Percentiles rank a stretch among this genome's conserved stretches.
phyloP scores from a whole-genome alignment of 1,284 basidiomycete genomes.

The Puccinia triticina region DNA sequence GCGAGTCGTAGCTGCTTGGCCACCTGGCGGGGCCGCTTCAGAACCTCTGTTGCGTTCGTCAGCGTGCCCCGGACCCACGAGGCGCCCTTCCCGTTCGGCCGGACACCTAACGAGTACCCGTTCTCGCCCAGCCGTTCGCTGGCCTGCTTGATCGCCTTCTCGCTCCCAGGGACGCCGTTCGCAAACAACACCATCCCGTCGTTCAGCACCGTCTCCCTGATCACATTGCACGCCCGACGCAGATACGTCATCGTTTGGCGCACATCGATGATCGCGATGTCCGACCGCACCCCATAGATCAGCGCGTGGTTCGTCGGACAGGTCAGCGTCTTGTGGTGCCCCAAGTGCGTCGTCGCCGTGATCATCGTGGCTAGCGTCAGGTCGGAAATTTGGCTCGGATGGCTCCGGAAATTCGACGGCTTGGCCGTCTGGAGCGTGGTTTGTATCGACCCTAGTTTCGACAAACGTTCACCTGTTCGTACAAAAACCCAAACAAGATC shows the following conservation, averaged over 20 bases:
- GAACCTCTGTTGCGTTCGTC: conserved; percentile 76
- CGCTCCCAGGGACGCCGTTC: conserved; percentile 35
- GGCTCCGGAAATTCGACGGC: conserved; percentile 73
- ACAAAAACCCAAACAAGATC: conserved; percentile 1
- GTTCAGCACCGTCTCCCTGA: conserved; percentile 76
- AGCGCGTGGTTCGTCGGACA: conserved; percentile 88
- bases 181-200: conserved; percentile 83
- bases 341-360: conserved; percentile 90
- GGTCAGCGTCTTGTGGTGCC: conserved; percentile 80
- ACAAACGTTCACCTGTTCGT: conserved; percentile 68
- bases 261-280: conserved; percentile 90
- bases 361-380: conserved; percentile 85
- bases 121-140: conserved; percentile 73
- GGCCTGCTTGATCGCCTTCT: conserved; percentile 72
- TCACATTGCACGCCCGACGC: conserved; percentile 83
- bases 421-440: conserved; percentile 72
- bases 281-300: conserved; percentile 87
- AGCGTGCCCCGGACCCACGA: conserved; percentile 88
- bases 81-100: conserved; percentile 66
- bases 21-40: conserved; percentile 57
- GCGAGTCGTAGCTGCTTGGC: conserved; percentile 25
- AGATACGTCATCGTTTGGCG: conserved; percentile 90
- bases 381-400: conserved; percentile 68
- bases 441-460: conserved; percentile 76
- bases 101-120: conserved; percentile 72